phyloP scores from a whole-genome alignment of 2,329 filamentous ascomycete species.

The Cadophora gregata region DNA sequence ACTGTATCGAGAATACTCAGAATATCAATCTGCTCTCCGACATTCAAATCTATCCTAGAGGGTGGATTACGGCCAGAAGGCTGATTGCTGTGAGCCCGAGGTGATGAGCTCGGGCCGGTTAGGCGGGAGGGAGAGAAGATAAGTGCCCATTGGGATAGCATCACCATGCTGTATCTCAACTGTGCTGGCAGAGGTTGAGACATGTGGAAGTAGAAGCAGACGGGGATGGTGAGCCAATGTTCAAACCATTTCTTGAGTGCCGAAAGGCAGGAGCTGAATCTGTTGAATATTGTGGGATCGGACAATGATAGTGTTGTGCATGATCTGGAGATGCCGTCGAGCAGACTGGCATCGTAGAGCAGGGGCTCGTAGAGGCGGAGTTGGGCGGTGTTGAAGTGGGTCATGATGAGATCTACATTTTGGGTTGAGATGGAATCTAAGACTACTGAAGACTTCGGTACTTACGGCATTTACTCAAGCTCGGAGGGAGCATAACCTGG shows the following conservation, averaged over 20 bases:
- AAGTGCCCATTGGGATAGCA: slow-evolving; percentile 56
- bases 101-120: not conserved
- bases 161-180: slow-evolving; percentile 56
- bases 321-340: slow-evolving; percentile 47
- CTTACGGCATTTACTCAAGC: slow-evolving; percentile 40
- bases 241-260: slow-evolving; percentile 58
- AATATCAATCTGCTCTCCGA: not conserved
- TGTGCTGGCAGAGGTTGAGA: slow-evolving; percentile 54
- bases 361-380: slow-evolving; percentile 57
- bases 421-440: not conserved
- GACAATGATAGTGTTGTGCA: not conserved
- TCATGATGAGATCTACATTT: slow-evolving; percentile 47
- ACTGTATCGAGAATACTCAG: slow-evolving; percentile 43
- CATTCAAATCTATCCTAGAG: not conserved
- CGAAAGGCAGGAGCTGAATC: slow-evolving; percentile 55
- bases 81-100: not conserved
- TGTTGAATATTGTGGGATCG: not conserved
- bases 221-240: slow-evolving; percentile 53
- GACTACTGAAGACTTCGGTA: not conserved
- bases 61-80: not conserved
- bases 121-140: not conserved
- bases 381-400: slow-evolving; percentile 49
- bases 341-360: slow-evolving; percentile 48
- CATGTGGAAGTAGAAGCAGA: slow-evolving; percentile 51
- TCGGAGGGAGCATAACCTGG: not conserved